Evolutionary conservation across 2,329 filamentous ascomycete genomes (phyloP).

Genomic region (Venturia carpophila): DNA sequence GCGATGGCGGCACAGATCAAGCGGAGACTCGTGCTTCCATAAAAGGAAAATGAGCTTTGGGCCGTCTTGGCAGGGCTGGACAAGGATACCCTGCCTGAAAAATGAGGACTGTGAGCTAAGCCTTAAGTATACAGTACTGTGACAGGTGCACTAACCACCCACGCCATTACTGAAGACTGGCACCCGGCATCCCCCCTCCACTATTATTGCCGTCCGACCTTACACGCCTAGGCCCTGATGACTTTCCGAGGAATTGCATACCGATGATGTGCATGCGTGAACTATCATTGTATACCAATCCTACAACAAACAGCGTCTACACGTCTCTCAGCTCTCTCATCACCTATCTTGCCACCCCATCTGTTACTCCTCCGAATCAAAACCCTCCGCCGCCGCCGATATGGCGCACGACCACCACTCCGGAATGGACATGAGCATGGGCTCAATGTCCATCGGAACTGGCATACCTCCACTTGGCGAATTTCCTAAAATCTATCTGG

Average conservation of each 20-base stretch:
- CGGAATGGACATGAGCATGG: slow-evolving; percentile 27
- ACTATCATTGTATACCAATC: neutral
- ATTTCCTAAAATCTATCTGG: slow-evolving; percentile 48
- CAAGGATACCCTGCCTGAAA: neutral
- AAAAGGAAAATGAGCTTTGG: neutral
- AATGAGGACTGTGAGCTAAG: too few relatives aligned
- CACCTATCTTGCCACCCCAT: neutral
- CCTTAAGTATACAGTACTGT: too few relatives aligned
- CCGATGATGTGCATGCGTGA: neutral
- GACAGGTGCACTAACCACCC: too few relatives aligned
- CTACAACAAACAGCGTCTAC: neutral
- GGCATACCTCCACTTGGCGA: slow-evolving; percentile 39
- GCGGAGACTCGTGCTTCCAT: neutral
- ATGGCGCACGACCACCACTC: neutral
- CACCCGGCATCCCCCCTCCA: neutral
- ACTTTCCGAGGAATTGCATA: neutral
- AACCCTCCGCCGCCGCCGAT: slow-evolving; percentile 28
- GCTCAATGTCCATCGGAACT: slow-evolving; percentile 36
- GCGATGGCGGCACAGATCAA: neutral
- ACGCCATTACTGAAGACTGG: neutral
- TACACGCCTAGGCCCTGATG: neutral
- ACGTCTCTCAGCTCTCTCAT: neutral
- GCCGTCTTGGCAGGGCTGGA: neutral
- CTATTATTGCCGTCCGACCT: neutral
- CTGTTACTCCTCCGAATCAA: slow-evolving; percentile 20